Conservation (phyloP, 2,329 filamentous ascomycete genomes). For the Sporothrix dimorphospora region DNA sequence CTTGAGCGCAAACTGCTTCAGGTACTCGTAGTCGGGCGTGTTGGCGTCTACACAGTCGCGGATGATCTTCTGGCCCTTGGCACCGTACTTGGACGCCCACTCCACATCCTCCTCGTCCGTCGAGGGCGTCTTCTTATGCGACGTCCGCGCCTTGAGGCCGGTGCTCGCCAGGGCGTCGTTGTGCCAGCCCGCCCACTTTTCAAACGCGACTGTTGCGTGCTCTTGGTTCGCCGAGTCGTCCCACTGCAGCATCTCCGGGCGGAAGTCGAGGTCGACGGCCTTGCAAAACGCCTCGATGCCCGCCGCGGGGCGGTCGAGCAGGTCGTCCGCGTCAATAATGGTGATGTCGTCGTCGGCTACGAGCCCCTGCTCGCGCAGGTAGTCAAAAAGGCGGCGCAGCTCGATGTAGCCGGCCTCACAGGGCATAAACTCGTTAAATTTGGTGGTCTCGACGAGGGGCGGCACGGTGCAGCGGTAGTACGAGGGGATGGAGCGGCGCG, state of each 20-base stretch:
- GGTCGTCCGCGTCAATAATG: constrained; percentile 89
- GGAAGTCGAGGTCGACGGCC: constrained; percentile 76
- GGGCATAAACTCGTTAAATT: constrained; percentile 84
- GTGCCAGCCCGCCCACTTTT: constrained; percentile 97
- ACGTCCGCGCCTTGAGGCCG: constrained; percentile 70
- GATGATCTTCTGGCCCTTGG: constrained; percentile 70
- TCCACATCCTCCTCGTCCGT: constrained; percentile 69
- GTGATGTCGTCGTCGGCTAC: constrained; percentile 76
- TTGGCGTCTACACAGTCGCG: constrained; percentile 72
- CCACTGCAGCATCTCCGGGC: constrained; percentile 81
- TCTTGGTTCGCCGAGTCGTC: constrained; percentile 71
- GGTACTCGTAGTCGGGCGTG: constrained; percentile 74
- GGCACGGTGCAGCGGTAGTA: constrained; percentile 95
- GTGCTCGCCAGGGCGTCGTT: constrained; percentile 88
- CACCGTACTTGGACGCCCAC: constrained; percentile 75
- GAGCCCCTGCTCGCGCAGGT: constrained; percentile 68
- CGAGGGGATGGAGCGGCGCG: constrained; percentile 86
- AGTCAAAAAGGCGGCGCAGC: constrained; percentile 85
- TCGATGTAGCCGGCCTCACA: constrained; percentile 90
- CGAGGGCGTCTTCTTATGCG: constrained; percentile 50
- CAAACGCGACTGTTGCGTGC: constrained; percentile 74
- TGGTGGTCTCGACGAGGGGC: constrained; percentile 78
- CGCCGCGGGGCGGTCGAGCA: constrained; percentile 80
- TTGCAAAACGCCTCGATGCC: constrained; percentile 80
- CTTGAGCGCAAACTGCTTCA: constrained; percentile 76